These are phyloP conservation scores for Talaromyces proteolyticus DNA, from an alignment of 495 filamentous ascomycete species.

Conservation along the genomic window DNA sequence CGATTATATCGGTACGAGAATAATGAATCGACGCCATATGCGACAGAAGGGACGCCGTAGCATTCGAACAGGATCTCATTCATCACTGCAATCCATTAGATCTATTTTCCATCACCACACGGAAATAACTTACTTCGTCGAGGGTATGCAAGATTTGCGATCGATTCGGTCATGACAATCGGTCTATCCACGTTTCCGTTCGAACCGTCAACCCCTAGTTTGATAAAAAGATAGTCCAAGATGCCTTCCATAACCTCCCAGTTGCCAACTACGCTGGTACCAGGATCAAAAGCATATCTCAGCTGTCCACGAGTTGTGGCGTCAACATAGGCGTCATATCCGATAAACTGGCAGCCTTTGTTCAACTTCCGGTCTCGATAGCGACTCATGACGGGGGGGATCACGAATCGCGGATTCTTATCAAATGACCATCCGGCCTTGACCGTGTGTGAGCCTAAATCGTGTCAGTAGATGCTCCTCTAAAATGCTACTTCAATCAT, in stretches of 20 bases:
- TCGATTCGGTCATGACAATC: slow-evolving; percentile 92
- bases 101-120: background rate
- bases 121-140: slow-evolving; percentile 60
- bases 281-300: slow-evolving; percentile 84
- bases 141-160: slow-evolving; percentile 83
- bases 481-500: no score
- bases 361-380: slow-evolving; percentile 90
- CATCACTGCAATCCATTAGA: slow-evolving; percentile 60
- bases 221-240: slow-evolving; percentile 87
- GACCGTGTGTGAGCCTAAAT: slow-evolving; percentile 80
- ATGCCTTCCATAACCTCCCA: slow-evolving; percentile 96
- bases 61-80: slow-evolving; percentile 95
- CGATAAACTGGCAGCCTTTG: slow-evolving; percentile 84
- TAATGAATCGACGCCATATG: slow-evolving; percentile 91
- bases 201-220: slow-evolving; percentile 76
- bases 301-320: slow-evolving; percentile 88
- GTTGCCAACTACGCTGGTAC: slow-evolving; percentile 85
- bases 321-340: slow-evolving; percentile 87
- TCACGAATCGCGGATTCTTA: slow-evolving; percentile 62
- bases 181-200: slow-evolving; percentile 72
- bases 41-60: slow-evolving; percentile 80
- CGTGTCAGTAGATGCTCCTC: no score
- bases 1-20: slow-evolving; percentile 92
- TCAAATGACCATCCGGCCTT: slow-evolving; percentile 97
- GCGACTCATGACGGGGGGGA: slow-evolving; percentile 86